phyloP scores from a whole-genome alignment of 1,284 basidiomycete genomes.

The Puccinia novopanici region DNA sequence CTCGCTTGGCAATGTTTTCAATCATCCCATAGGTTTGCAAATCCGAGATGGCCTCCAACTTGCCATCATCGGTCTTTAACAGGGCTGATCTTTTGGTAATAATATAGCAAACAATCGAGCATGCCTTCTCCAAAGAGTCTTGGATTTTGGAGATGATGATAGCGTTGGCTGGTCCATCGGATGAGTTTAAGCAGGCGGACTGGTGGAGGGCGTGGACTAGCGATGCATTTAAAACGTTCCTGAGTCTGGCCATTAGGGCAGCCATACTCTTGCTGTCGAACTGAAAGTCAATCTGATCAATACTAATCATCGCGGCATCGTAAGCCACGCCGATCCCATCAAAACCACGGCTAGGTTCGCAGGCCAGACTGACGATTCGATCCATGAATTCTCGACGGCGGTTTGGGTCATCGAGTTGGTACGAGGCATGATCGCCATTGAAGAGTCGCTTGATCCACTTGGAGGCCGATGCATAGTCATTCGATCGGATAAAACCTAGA shows the following conservation, averaged over 20 bases:
- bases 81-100: constrained; percentile 33
- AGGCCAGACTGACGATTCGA: constrained; percentile 29
- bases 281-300: constrained; percentile 39
- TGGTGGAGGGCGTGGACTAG: constrained; percentile 41
- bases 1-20: constrained; percentile 35
- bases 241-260: constrained; percentile 25
- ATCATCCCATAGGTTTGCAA: constrained; percentile 40
- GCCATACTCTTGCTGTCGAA: constrained; percentile 23
- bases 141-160: constrained; percentile 21
- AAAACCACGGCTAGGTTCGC: constrained; percentile 28
- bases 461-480: constrained; percentile 41
- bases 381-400: constrained; percentile 40
- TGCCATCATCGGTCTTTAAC: constrained; percentile 13
- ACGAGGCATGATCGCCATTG: constrained; percentile 43
- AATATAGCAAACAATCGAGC: constrained; percentile 35
- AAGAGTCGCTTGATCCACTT: constrained; percentile 46
- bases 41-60: constrained; percentile 23
- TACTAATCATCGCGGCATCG: constrained; percentile 44
- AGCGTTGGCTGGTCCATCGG: background rate
- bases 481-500: constrained; percentile 34
- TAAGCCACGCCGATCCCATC: constrained; percentile 41
- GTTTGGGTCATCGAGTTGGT: constrained; percentile 34
- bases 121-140: constrained; percentile 40
- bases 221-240: constrained; percentile 33
- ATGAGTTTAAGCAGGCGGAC: constrained; percentile 14